Conservation (phyloP, 192 early-diverging fungal species). For the Backusella tarrabulga region DNA sequence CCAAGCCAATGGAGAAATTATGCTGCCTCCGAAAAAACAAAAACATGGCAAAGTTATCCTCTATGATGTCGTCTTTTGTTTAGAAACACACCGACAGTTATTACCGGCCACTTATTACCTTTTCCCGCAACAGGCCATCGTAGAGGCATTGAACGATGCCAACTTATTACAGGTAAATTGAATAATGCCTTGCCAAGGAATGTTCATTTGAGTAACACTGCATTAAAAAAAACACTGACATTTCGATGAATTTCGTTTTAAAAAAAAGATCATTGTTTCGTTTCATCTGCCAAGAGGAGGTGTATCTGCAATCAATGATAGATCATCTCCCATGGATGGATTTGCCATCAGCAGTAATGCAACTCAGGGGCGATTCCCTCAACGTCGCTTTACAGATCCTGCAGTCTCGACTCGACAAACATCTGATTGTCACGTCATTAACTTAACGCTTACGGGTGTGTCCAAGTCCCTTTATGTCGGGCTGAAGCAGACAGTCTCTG, state of each 20-base stretch:
- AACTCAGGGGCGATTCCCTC: not conserved
- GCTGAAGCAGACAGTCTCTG: constrained; percentile 21
- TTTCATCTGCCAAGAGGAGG: constrained; percentile 13
- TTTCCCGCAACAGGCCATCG: constrained; percentile 52
- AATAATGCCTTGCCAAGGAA: not conserved
- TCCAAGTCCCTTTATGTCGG: constrained; percentile 16
- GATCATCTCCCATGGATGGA: not conserved
- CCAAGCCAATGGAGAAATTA: not conserved
- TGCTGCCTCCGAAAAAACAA: constrained; percentile 13
- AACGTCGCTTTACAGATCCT: constrained; percentile 23
- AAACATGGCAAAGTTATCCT: constrained; percentile 18
- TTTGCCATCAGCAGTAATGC: constrained; percentile 10
- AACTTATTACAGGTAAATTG: constrained; percentile 26
- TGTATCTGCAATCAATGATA: not conserved
- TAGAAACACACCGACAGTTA: constrained; percentile 8
- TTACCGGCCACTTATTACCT: constrained; percentile 27
- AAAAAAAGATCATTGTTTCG: constrained; percentile 3
- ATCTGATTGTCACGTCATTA: constrained; percentile 8
- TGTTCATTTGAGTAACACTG: not conserved
- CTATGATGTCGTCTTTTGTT: constrained; percentile 15
- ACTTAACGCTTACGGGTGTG: constrained; percentile 11
- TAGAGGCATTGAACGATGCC: constrained; percentile 34
- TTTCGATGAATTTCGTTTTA: not conserved
- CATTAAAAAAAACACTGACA: not conserved
- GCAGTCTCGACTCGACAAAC: constrained; percentile 2